phyloP scores from a whole-genome alignment of 163 green algal species.

The Scenedesmus sp. region DNA sequence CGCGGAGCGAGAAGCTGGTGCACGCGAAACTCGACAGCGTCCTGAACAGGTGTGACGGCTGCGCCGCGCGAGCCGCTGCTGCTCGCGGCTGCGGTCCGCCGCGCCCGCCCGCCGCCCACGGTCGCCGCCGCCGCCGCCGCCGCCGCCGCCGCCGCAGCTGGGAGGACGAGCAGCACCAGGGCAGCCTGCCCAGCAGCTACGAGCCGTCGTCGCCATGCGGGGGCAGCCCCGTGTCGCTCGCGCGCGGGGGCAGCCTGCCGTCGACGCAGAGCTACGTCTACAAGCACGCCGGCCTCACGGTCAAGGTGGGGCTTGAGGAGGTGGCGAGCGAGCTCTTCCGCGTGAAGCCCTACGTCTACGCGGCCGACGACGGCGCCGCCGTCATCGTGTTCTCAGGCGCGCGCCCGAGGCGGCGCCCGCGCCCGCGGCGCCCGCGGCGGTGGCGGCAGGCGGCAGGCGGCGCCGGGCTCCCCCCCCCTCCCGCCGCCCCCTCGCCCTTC shows the following conservation, averaged over 20 bases:
- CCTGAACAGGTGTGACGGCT: constrained; percentile 24
- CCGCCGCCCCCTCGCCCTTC: no score
- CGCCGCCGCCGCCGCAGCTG: constrained; percentile 17
- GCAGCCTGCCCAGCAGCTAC: background rate
- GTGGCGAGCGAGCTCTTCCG: constrained; percentile 37
- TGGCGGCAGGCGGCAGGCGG: no score
- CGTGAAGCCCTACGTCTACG: constrained; percentile 44
- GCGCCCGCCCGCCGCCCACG: background rate
- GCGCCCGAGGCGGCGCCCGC: no score
- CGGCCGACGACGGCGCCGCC: constrained; percentile 24
- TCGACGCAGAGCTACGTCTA: constrained; percentile 39
- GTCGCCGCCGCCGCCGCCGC: background rate
- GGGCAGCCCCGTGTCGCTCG: background rate
- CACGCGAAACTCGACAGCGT: constrained; percentile 31
- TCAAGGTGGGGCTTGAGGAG: constrained; percentile 37
- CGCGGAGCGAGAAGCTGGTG: constrained; percentile 24
- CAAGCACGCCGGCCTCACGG: constrained; percentile 26
- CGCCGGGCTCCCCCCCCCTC: no score
- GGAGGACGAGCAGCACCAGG: constrained; percentile 15
- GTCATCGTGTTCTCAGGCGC: constrained; percentile 45
- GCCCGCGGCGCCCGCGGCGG: no score
- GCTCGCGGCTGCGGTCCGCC: background rate
- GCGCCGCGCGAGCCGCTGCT: background rate
- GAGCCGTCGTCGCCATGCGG: no score
- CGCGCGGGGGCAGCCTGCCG: constrained; percentile 7